Conservation (phyloP, 1,139 yeast species). For the Zygoascus meyerae region DNA sequence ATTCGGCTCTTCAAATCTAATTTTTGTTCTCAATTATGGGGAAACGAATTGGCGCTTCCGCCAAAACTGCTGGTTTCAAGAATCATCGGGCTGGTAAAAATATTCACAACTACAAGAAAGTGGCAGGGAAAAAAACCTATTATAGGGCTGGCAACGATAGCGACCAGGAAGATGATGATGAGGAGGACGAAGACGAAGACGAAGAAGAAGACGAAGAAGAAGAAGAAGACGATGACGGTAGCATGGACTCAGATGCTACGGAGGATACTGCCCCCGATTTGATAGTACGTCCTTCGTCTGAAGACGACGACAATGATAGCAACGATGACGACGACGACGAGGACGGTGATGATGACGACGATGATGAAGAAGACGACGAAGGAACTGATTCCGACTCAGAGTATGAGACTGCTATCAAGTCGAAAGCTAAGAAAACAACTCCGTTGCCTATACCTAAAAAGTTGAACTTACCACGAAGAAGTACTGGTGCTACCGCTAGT, state of each 20-base stretch:
- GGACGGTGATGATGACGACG: constrained; percentile 13
- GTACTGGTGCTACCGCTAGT: not conserved
- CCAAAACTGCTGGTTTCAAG: constrained; percentile 3
- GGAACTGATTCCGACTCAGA: constrained; percentile 6
- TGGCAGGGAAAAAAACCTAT: constrained; percentile 17
- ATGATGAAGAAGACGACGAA: constrained; percentile 9
- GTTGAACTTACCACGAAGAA: constrained; percentile 1
- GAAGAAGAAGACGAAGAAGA: constrained; percentile 16
- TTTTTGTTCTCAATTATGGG: too few relatives aligned
- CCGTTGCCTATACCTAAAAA: constrained; percentile 6
- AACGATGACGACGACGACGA: constrained; percentile 17
- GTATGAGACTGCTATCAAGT: constrained; percentile 1
- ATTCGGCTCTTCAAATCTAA: not conserved
- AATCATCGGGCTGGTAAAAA: constrained; percentile 3
- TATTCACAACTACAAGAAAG: constrained; percentile 2
- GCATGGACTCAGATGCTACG: constrained; percentile 17
- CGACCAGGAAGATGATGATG: constrained; percentile 14
- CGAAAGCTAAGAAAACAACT: constrained; percentile 4
- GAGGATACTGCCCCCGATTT: constrained; percentile 11
- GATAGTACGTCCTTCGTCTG: constrained; percentile 9
- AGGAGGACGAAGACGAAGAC: constrained; percentile 14
- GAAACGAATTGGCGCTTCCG: not conserved
- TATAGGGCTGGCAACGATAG: not conserved
- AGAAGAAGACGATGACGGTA: constrained; percentile 18
- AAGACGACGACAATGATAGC: constrained; percentile 16